Conservation (phyloP, 208 protist species). For the Naegleria fowleri region DNA sequence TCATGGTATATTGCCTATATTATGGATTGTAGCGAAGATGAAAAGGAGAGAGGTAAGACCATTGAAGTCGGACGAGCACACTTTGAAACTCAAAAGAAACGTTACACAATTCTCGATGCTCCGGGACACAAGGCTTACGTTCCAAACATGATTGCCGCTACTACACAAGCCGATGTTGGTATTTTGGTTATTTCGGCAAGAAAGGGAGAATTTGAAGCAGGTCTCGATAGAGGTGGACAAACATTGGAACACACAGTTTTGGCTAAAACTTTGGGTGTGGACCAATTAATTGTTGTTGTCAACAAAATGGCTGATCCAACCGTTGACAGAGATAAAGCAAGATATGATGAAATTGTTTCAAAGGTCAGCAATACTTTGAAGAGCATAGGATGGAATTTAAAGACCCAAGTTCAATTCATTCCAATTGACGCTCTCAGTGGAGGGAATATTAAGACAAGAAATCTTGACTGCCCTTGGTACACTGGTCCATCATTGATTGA, state of each 20-base stretch:
- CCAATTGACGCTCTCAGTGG: constrained; percentile 89
- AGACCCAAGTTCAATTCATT: constrained; percentile 84
- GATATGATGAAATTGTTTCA: constrained; percentile 87
- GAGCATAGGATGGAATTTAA: constrained; percentile 79
- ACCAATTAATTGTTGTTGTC: constrained; percentile 90
- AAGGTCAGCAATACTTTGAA: constrained; percentile 92
- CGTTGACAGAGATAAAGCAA: constrained; percentile 84
- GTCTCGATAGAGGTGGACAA: constrained; percentile 97
- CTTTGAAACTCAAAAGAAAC: constrained; percentile 89
- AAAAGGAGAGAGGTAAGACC: constrained; percentile 96
- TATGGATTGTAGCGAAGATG: constrained; percentile 97
- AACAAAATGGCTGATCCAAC: constrained; percentile 99
- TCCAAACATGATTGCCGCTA: constrained; percentile 97
- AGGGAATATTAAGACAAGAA: constrained; percentile 75
- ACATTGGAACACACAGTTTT: constrained; percentile 98
- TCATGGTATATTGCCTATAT: constrained; percentile 94
- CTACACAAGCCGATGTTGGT: constrained; percentile 94
- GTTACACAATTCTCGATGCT: constrained; percentile 97
- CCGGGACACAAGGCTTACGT: constrained; percentile 98
- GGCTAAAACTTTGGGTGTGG: constrained; percentile 94
- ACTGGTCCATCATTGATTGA: constrained; percentile 80
- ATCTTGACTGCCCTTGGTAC: constrained; percentile 68
- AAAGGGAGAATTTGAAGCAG: constrained; percentile 97
- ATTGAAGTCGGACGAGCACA: constrained; percentile 90
- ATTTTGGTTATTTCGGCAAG: constrained; percentile 97